Conservation (phyloP, 2,329 filamentous ascomycete species). For the Scytalidium lignicola region DNA sequence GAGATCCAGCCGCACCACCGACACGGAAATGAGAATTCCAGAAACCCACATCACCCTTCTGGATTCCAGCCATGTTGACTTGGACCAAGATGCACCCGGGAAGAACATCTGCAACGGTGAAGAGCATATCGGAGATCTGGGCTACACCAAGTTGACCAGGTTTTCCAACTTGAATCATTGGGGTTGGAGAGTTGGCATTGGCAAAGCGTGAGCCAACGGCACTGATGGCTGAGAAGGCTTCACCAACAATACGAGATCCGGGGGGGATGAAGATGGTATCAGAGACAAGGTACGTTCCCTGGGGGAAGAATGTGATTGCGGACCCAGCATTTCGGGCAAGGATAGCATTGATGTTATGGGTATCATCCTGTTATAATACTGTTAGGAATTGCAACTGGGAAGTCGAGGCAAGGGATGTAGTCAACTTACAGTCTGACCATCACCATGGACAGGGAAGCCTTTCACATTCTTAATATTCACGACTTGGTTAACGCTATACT, state of each 20-base stretch:
- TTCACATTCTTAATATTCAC: slow-evolving; percentile 41
- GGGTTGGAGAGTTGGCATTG: slow-evolving; percentile 34
- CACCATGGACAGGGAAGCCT: slow-evolving; percentile 34
- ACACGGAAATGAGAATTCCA: slow-evolving; percentile 42
- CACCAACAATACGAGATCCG: slow-evolving; percentile 48
- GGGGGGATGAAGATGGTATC: slow-evolving; percentile 41
- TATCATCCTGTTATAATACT: slow-evolving; percentile 33
- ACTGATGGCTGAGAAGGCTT: slow-evolving; percentile 47
- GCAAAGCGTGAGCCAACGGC: slow-evolving; percentile 41
- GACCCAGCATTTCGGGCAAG: slow-evolving; percentile 15
- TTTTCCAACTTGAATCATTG: slow-evolving; percentile 46
- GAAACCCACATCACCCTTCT: slow-evolving; percentile 44
- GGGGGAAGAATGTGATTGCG: slow-evolving; percentile 36
- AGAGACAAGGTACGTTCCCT: slow-evolving; percentile 40
- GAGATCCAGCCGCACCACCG: slow-evolving; percentile 38
- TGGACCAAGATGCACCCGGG: slow-evolving; percentile 35
- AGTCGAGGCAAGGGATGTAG: not conserved
- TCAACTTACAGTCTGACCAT: slow-evolving; percentile 25
- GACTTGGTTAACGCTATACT: slow-evolving; percentile 35
- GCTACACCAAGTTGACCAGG: slow-evolving; percentile 43
- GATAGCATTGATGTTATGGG: slow-evolving; percentile 26
- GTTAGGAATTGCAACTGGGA: no score
- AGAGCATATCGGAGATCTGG: slow-evolving; percentile 47
- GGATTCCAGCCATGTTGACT: slow-evolving; percentile 43
- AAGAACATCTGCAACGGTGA: slow-evolving; percentile 43